Evolutionary conservation across 495 filamentous ascomycete genomes (phyloP).

Genomic region (Aspergillus sclerotiicarbonarius): DNA sequence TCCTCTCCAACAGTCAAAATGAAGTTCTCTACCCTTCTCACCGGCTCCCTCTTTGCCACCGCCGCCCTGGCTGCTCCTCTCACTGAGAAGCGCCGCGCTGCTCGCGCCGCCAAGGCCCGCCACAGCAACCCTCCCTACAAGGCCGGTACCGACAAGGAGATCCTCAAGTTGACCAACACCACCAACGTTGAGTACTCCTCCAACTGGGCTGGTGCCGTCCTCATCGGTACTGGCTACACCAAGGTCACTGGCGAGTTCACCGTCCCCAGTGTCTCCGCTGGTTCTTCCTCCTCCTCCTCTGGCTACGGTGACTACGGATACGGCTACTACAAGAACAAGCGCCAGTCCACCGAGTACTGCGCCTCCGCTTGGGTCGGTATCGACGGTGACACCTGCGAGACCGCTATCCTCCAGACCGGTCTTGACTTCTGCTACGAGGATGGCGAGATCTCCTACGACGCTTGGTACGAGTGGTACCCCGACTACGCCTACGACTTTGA

Average conservation of each 20-base stretch:
- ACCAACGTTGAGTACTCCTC: constrained; percentile 43
- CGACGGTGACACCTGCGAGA: constrained; percentile 53
- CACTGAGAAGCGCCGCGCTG: constrained; percentile 24
- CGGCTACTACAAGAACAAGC: background rate
- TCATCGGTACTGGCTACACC: constrained; percentile 43
- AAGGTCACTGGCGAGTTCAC: constrained; percentile 48
- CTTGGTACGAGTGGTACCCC: constrained; percentile 63
- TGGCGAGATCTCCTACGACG: constrained; percentile 38
- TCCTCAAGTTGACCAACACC: constrained; percentile 23
- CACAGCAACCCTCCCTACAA: constrained; percentile 25
- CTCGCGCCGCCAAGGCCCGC: constrained; percentile 14
- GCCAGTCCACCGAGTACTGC: constrained; percentile 27
- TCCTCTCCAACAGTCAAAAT: constrained; percentile 9
- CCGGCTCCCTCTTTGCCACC: constrained; percentile 17
- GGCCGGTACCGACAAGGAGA: constrained; percentile 22
- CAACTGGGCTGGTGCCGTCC: constrained; percentile 57
- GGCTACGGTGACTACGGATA: background rate
- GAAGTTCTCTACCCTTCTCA: constrained; percentile 21
- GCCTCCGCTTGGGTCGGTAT: constrained; percentile 60
- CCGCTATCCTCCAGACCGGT: constrained; percentile 57
- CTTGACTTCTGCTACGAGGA: constrained; percentile 49
- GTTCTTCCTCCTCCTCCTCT: constrained; percentile 36
- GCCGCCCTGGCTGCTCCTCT: constrained; percentile 24
- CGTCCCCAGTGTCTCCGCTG: constrained; percentile 46
- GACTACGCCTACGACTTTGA: constrained; percentile 52